Base-by-base conservation (phyloP, 2,329 filamentous ascomycete genomes). In the Trichoderma simmonsii region DNA sequence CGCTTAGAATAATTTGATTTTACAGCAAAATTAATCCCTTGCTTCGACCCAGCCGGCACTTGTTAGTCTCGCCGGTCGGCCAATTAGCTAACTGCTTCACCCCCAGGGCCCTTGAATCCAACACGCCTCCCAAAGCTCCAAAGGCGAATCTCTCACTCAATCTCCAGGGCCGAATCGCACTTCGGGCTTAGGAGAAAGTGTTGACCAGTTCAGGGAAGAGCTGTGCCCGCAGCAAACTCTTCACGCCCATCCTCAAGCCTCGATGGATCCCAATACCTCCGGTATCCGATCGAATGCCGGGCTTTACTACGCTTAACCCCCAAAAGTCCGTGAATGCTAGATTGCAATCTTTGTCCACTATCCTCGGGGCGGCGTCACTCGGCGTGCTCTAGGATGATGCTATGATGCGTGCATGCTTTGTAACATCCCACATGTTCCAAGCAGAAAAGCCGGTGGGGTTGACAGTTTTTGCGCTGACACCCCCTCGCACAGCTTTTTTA, bases 221-320 rank as follows among this genome's bases (percentile, higher is more conserved):
- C 62, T 43, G 39, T 51, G 26, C 39, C 39, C 26, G 11, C 28
- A 43, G 66, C 57, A 54, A 61, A 69, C 12, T 62, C 56, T 62
- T 30, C 66, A 61, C 66, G 24, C 48, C 18, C 36, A 43, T 6
- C n/a, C 57, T 61, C 26, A 61, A 61, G 56, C 56, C 56, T 69
- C 36, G 28, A 60, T 39, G 32, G 34, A 51, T 30, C 15, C 36
- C 24, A 28, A 61, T 61, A 28, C 39, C 63, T 57, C 66, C 66
- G 66, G 56, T 12, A 28, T 51, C 66, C 56, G 66, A 69, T 51
- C 15, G 14, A 69, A 43, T 60, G 9, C 39, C 57, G 54, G 56
- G 56, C 39, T 62, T 69, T 69, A 32, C 65, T 69, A 69, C 36
- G 66, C 66, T 62, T 69, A 61, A 69, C 26, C 36, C n/a, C 54